Base-by-base conservation (phyloP, 2,329 filamentous ascomycete genomes). In the Tricladium varicosporioides region DNA sequence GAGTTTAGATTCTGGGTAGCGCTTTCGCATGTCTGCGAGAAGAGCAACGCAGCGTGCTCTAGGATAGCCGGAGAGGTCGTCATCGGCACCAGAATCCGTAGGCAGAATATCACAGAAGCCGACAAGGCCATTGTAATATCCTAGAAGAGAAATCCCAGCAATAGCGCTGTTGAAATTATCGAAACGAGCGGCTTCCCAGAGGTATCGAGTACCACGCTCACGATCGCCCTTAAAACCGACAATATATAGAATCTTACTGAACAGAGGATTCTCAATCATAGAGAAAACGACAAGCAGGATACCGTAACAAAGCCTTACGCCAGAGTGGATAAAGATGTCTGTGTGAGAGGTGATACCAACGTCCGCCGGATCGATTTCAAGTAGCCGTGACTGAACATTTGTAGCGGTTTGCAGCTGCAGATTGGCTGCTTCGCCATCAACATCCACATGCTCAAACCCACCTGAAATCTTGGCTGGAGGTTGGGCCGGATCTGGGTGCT, bases 211-310 rank as follows among this genome's bases (percentile, higher is more conserved):
- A 9, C 92, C 94, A 42, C 87, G 82, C 60, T 91, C 85, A 45
- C 92, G 87, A 70, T 97, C 92, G 32, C 94, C 94, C 60, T 84
- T 86, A 75, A 97, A 97, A 1, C 94, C 94, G 31, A 97, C 88
- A 44, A 97, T 87, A 58, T 87, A 90, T 3, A 97, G 79, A 1
- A 99, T 81, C 55, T 85, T 88, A n/a, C 84, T 88, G 72, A 97
- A 96, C 0, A 92, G 85, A 0, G 94, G 94, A 0, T 94, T 95
- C 15, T 70, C 69, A 0, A 97, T 86, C 76, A 97, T 88, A 11
- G 91, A 95, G n/a, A 97, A 86, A 53, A 97, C 79, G 1, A 97
- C 79, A 13, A 95, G 80, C 1, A 97, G 76, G 32, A 95, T 81
- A 2, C 94, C 94, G 67, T 92, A 97, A 72, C 92, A 96, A 72